These are phyloP conservation scores for Eleusine coracana DNA, from an alignment of 176 grass and related monocot species.

Conservation along the genomic window DNA sequence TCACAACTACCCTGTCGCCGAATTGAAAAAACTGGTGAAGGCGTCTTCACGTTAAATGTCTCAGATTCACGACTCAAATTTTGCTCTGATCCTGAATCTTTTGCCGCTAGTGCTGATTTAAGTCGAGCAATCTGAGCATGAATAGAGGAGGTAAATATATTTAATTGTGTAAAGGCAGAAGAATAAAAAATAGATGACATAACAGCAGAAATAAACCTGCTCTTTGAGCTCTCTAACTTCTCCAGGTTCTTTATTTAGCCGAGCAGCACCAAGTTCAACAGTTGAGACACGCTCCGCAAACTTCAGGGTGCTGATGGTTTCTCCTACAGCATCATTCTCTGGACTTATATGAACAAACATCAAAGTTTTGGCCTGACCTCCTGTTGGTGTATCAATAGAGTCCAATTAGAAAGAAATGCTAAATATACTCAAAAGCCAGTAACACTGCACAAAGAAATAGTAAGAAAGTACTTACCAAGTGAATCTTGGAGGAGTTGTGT, in stretches of 20 bases:
- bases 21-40: constrained; percentile 63
- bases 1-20: constrained; percentile 56
- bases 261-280: constrained; percentile 97
- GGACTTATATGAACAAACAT: constrained; percentile 99
- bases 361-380: constrained; percentile 97
- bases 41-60: constrained; percentile 51
- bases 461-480: constrained; percentile 71
- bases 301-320: constrained; percentile 97
- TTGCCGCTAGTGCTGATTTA: constrained; percentile 76
- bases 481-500: constrained; percentile 99
- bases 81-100: constrained; percentile 72
- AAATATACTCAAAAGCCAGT: constrained; percentile 18
- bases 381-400: constrained; percentile 44
- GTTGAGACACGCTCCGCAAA: constrained; percentile 97
- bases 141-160: constrained; percentile 34
- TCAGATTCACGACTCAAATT: constrained; percentile 54
- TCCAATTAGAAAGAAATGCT: constrained; percentile 11
- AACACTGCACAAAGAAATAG: constrained; percentile 18
- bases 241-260: constrained; percentile 89
- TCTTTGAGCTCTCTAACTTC: constrained; percentile 91
- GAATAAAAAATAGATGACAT: constrained; percentile 31
- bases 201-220: constrained; percentile 63
- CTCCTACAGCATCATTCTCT: constrained; percentile 84
- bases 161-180: constrained; percentile 29
- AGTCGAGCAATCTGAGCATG: constrained; percentile 70